Base-by-base conservation (phyloP, 208 protist species). In the Leishmania mexicana region DNA sequence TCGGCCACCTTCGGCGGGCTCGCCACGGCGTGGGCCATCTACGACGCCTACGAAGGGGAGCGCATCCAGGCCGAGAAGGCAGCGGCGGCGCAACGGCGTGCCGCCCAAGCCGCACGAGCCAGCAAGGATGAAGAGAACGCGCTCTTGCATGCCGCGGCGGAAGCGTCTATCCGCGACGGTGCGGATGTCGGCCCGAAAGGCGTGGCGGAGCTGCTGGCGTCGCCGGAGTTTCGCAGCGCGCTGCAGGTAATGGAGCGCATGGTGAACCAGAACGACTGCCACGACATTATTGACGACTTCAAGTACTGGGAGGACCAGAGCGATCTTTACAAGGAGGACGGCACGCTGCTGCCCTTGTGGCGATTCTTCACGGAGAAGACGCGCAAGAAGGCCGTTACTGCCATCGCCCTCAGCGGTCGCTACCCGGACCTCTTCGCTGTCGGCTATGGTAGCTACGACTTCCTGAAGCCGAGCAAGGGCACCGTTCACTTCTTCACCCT, bases 371-470 rank as follows among this genome's bases (percentile, higher is more conserved):
- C 92, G 1, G 92, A 95, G 65, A 96, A 95, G 83, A 90, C 90
- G 28, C 90, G 93, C 68, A 96, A 98, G 84, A 89, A 94, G 79
- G 88, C 94, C 13, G 98, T 99, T 15, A 99, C 99, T 28, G 85
- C 92, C 67, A 94, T 99, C 64, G 91, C 94, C 13, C 98, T 98
- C 79, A 99, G 99, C 92, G 92, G 92, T 19, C 89, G 95, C 74
- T 99, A 99, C 90, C 85, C 90, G 71, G 99, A 99, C 84, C 85
- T 99, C 49, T 99, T 99, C 79, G 98, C 97, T 7, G 98, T 99
- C 13, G 97, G 98, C 62, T 99, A 99, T 84, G 99, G 99, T 80
- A 99, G 95, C 79, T 99, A 99, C 92, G 98, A 99, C 85, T 99
- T 99, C 86, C 95, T 98, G 83, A 96, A 98, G 89, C 96, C 97